Evolutionary conservation across 2,329 filamentous ascomycete genomes (phyloP).

Genomic region (Fusarium fujikuroi): DNA sequence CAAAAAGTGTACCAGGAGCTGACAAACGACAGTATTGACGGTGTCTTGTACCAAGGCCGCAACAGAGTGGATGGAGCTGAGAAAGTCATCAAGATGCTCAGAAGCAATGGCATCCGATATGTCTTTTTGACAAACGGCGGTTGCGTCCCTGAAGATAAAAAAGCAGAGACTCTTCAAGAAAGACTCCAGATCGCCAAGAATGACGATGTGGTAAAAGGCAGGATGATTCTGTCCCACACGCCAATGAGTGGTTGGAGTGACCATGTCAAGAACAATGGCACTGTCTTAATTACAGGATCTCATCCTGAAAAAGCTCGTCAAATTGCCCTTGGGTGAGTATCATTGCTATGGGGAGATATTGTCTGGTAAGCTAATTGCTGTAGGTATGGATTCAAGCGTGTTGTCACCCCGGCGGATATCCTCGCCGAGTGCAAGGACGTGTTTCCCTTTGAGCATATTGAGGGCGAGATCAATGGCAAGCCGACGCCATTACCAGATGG

Average conservation of each 20-base stretch:
- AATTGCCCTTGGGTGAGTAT: conserved; percentile 73
- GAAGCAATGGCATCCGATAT: conserved; percentile 82
- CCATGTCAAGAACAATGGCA: conserved; percentile 54
- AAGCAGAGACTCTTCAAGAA: conserved; percentile 49
- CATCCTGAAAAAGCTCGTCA: conserved; percentile 72
- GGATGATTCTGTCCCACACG: conserved; percentile 83
- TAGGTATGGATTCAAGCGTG: conserved; percentile 78
- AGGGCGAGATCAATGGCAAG: conserved; percentile 46
- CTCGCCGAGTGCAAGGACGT: conserved; percentile 77
- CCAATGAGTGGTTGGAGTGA: conserved; percentile 74
- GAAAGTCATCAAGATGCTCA: conserved; percentile 77
- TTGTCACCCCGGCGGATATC: conserved; percentile 88
- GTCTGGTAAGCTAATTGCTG: not conserved
- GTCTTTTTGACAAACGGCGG: conserved; percentile 97
- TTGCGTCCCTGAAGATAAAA: conserved; percentile 76
- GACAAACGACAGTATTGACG: conserved; percentile 73
- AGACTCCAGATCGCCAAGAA: conserved; percentile 47
- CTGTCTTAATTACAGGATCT: conserved; percentile 79
- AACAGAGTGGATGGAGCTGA: conserved; percentile 82
- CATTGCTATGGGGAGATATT: not conserved
- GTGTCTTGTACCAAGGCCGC: conserved; percentile 88
- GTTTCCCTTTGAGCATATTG: conserved; percentile 78
- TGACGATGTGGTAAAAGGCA: conserved; percentile 49
- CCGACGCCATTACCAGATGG: conserved; percentile 48
- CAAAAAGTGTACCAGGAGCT: not conserved